These are phyloP conservation scores for Scheffersomyces stambukii DNA, from an alignment of 1,139 yeast genomes.

Conservation along the genomic window DNA sequence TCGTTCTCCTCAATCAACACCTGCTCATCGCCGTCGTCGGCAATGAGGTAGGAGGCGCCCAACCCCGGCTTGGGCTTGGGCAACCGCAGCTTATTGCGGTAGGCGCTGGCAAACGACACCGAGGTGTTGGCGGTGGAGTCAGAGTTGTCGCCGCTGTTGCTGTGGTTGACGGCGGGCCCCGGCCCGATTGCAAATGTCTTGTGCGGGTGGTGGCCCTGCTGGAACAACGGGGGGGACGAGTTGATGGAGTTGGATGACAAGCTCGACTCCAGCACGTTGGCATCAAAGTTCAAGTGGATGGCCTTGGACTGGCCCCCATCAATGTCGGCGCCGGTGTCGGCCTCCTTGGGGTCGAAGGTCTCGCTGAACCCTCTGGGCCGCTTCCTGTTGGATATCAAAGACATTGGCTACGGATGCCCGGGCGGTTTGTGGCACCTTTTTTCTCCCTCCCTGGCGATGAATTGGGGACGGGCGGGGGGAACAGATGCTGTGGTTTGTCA, in stretches of 20 bases:
- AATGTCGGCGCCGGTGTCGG: slow-evolving; percentile 7
- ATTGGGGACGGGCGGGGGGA: slow-evolving; percentile 1
- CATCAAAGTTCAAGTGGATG: slow-evolving; percentile 9
- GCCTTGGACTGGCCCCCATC: slow-evolving; percentile 7
- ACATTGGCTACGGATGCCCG: slow-evolving; percentile 13
- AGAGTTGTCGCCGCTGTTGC: neutral
- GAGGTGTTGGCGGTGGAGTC: neutral
- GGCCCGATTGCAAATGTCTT: neutral
- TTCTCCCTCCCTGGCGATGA: too few relatives aligned
- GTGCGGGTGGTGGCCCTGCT: neutral
- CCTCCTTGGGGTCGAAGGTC: slow-evolving; percentile 21
- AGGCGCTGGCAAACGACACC: neutral
- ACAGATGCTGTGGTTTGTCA: too few relatives aligned
- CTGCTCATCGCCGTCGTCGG: slow-evolving; percentile 4
- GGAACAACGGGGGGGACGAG: slow-evolving; percentile 4
- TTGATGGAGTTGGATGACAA: slow-evolving; percentile 4
- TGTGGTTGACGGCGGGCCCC: too few relatives aligned
- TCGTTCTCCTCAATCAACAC: slow-evolving; percentile 4
- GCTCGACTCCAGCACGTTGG: slow-evolving; percentile 5
- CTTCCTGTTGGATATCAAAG: slow-evolving; percentile 38
- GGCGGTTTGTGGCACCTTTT: too few relatives aligned
- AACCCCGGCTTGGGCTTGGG: too few relatives aligned
- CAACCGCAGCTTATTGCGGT: too few relatives aligned
- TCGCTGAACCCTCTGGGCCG: slow-evolving; percentile 48
- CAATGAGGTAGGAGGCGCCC: neutral